Conservation (phyloP, 2,329 filamentous ascomycete genomes). For the Curvularia sp. region DNA sequence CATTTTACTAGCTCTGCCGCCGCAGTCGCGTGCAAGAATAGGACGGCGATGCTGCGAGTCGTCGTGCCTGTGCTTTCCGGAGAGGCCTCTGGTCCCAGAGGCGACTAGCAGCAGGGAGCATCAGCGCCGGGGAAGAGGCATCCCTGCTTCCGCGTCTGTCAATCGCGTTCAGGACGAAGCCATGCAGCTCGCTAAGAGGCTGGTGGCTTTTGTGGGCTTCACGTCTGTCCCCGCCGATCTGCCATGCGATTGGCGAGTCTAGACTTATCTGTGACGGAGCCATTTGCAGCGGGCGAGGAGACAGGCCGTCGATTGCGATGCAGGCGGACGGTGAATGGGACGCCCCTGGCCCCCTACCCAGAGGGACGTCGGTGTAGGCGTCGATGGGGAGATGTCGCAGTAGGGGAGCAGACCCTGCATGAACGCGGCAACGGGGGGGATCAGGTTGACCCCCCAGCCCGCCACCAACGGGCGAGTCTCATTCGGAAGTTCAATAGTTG, state of each 20-base stretch:
- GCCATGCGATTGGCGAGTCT: conserved; percentile 45
- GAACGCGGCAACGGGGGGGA: background rate
- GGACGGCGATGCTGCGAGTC: background rate
- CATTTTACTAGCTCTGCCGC: conserved; percentile 48
- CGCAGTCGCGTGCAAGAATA: conserved; percentile 43
- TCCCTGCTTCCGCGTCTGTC: conserved; percentile 43
- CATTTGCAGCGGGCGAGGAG: conserved; percentile 17
- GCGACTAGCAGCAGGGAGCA: conserved; percentile 27
- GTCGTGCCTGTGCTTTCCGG: conserved; percentile 19
- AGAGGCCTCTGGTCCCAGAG: conserved; percentile 23
- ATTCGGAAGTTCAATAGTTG: no score
- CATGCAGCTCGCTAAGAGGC: conserved; percentile 33
- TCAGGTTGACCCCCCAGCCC: conserved; percentile 2
- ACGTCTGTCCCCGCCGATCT: conserved; percentile 33
- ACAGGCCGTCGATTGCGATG: conserved; percentile 25
- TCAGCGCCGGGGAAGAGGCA: conserved; percentile 37
- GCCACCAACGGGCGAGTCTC: background rate
- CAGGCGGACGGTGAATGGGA: background rate
- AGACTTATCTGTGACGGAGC: conserved; percentile 31
- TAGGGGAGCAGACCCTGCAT: conserved; percentile 20
- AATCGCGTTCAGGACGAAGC: conserved; percentile 27
- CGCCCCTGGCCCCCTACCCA: no score
- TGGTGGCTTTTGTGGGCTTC: conserved; percentile 35
- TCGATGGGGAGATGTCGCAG: background rate
- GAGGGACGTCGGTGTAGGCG: background rate